Conservation (phyloP, 306 rosid genomes). For the Dicorynia guianensis region DNA sequence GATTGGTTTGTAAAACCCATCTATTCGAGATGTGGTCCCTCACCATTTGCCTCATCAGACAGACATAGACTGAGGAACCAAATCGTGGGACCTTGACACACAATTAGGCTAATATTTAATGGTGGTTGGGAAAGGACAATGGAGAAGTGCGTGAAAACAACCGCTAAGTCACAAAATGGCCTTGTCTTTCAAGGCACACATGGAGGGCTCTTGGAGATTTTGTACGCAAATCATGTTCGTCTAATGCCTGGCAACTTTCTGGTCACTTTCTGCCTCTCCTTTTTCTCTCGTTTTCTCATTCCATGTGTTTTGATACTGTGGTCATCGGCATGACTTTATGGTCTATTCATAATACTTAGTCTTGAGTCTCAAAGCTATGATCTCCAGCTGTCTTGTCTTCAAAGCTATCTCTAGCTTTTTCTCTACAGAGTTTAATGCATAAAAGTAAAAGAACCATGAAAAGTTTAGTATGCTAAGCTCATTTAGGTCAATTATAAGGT, state of each 20-base stretch:
- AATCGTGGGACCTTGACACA: no score
- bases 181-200: constrained; percentile 50
- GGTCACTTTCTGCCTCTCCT: not conserved
- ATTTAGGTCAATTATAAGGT: no score
- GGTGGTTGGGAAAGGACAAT: constrained; percentile 45
- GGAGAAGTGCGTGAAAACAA: constrained; percentile 34
- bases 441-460: not conserved
- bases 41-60: no score
- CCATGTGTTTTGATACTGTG: not conserved
- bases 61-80: no score
- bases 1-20: no score
- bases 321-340: constrained; percentile 10
- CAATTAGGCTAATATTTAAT: not conserved
- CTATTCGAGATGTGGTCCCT: no score
- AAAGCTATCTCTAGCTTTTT: no score
- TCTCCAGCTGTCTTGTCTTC: no score
- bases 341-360: no score
- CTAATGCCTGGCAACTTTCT: constrained; percentile 32
- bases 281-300: not conserved
- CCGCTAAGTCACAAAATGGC: constrained; percentile 42
- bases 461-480: not conserved
- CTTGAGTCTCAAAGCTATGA: no score
- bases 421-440: not conserved
- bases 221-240: constrained; percentile 37
- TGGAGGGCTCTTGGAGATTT: constrained; percentile 32